Evolutionary conservation across 768 basidiomycete species (phyloP), one percentile per base, ranked within the genome.

Genomic region (Lactarius quietus): DNA sequence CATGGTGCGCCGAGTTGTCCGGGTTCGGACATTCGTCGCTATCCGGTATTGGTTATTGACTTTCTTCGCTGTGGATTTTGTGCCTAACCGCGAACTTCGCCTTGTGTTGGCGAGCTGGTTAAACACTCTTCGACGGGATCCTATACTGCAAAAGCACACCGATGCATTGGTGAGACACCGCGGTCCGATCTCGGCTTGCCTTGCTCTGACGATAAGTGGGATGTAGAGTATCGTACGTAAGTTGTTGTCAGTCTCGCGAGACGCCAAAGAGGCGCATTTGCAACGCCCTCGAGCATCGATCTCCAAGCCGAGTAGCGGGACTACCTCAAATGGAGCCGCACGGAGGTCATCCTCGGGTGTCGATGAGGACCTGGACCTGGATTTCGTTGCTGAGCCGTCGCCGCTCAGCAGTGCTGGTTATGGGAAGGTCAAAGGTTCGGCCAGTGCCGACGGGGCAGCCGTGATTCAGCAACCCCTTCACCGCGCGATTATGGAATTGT

Each of bases 41-140:
- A 86, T 95, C 61, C 84, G 92, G 51, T 93, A 93, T 72, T 97
- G 95, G 94, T 74, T 96, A 53, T 77, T 93, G 72, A 93, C 92
- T 8, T 95, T 95, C 75, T 96, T 95, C 74, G 83, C 82, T 57
- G 89, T 92, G 68, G 94, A 97, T 73, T 96, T 95, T 72, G 76
- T 93, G 65, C 87, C 90, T 51, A 88, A 91, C 75, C 83, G 86
- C 64, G 90, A 90, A 70, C 76, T 96, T 72, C 81, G 94, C 69
- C 73, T 86, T 31, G 74, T 89, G 51, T 79, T 95, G 55, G 85
- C 92, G 20, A 81, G 83, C 55, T 95, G 92, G 92, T 72, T 96
- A 64, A 97, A 96, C 74, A 77, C 83, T n/a, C 75, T 93, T 64
- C 79, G 85, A 45, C 81, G 81, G 63, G 90, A 93, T 77, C 87